Evolutionary conservation across 495 filamentous ascomycete species (phyloP).

Genomic region (Annulohypoxylon maeteangense): DNA sequence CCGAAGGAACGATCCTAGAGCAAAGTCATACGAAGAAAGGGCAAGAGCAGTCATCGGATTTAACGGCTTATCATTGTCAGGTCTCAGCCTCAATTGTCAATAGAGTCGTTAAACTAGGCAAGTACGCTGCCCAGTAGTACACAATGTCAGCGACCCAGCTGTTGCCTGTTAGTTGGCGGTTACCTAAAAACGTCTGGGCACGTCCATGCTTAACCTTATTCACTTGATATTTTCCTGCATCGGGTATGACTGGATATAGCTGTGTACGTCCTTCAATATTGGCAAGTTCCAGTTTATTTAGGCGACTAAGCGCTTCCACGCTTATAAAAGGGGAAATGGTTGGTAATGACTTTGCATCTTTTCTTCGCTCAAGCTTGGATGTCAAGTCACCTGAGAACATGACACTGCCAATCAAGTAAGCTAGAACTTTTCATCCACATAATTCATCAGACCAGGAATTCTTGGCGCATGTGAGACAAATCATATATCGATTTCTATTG

Average conservation of each 20-base stretch:
- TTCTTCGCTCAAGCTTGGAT: background rate
- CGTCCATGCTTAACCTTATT: background rate
- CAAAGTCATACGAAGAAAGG: conserved; percentile 5
- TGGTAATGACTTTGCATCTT: background rate
- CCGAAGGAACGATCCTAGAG: conserved; percentile 1
- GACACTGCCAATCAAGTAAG: conserved; percentile 23
- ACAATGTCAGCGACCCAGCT: background rate
- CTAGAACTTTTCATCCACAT: background rate
- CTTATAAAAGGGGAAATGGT: background rate
- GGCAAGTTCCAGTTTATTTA: background rate
- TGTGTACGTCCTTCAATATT: background rate
- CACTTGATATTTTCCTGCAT: background rate
- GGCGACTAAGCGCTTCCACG: background rate
- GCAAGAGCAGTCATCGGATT: background rate
- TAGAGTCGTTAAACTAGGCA: background rate
- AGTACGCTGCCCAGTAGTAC: no score
- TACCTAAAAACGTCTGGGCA: background rate
- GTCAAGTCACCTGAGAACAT: conserved; percentile 15
- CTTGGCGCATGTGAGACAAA: conserved; percentile 15
- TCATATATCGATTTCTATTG: conserved; percentile 7
- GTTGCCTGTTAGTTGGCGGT: background rate
- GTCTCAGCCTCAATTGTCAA: conserved; percentile 13
- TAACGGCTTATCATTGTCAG: background rate
- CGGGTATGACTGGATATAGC: no score
- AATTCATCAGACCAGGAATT: background rate